phyloP scores from a whole-genome alignment of 768 basidiomycete genomes.

The Rhodosporidiobolus odoratus region DNA sequence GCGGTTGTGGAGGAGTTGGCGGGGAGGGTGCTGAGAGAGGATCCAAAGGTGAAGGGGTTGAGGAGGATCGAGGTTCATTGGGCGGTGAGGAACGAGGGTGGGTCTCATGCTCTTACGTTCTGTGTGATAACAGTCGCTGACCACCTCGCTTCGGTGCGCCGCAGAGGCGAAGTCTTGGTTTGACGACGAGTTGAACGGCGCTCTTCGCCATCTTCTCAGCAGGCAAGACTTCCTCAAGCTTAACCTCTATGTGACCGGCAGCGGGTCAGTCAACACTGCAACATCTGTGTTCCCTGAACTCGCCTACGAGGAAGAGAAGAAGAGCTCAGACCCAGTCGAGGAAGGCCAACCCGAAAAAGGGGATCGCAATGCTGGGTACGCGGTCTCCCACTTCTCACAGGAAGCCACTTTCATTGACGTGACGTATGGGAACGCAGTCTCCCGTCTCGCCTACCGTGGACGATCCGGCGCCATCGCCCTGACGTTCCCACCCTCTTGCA shows the following conservation, averaged over 20 bases:
- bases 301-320: no score
- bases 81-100: conserved; percentile 28
- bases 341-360: no score
- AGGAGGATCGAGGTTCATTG: conserved; percentile 23
- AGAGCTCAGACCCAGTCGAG: no score
- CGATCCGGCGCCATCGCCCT: conserved; percentile 1
- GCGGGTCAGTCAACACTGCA: no score
- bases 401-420: no score
- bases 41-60: background rate
- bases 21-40: conserved; percentile 11
- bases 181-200: conserved; percentile 7
- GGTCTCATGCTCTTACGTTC: background rate
- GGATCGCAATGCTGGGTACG: no score
- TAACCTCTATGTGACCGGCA: conserved; percentile 27
- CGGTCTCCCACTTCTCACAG: no score
- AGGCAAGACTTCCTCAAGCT: conserved; percentile 3
- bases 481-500: background rate
- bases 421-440: no score
- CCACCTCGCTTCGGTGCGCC: no score
- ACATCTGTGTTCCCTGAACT: no score
- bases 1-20: conserved; percentile 21
- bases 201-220: background rate
- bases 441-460: no score
- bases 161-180: conserved; percentile 26
- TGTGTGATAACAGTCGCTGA: background rate